Percentiles rank a stretch among this genome's conserved stretches.
Conservation (phyloP, 257 asterid species). For the Galeopsis tetrahit region DNA sequence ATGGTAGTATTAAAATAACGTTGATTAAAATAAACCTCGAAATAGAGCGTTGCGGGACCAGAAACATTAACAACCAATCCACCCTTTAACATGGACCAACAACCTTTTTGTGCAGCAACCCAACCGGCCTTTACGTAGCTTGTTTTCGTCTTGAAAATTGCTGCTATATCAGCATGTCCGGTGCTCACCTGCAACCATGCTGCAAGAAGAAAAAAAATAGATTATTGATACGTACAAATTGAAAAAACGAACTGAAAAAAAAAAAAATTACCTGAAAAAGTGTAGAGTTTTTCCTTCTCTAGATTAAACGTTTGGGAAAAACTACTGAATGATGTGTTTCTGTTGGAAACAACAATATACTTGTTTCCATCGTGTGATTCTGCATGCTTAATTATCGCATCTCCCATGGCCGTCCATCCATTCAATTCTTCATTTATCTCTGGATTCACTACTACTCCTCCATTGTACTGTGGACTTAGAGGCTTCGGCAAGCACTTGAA, state of each 20-base stretch:
- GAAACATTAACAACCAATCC: conserved; percentile 50
- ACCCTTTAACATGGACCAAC: conserved; percentile 77
- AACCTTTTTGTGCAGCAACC: conserved; percentile 54
- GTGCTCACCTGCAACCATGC: conserved; percentile 74
- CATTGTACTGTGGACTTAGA: conserved; percentile 53
- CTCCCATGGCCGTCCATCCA: conserved; percentile 58
- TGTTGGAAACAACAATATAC: conserved; percentile 46
- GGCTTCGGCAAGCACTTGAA: conserved; percentile 63
- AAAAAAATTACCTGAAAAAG: conserved; percentile 57
- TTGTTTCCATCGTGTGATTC: conserved; percentile 50
- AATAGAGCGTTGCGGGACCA: conserved; percentile 45
- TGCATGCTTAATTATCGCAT: conserved; percentile 36
- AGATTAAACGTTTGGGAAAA: conserved; percentile 47
- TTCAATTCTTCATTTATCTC: conserved; percentile 54
- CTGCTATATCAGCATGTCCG: conserved; percentile 48
- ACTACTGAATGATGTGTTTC: conserved; percentile 41
- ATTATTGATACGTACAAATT: too few relatives aligned
- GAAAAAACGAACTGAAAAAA: too few relatives aligned
- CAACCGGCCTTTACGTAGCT: conserved; percentile 47
- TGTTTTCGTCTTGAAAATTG: conserved; percentile 42
- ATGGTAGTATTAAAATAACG: background rate
- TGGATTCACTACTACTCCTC: conserved; percentile 68
- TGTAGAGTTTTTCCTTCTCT: conserved; percentile 51
- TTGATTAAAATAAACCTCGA: conserved; percentile 40
- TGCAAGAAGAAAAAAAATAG: conserved; percentile 7